A percentile compares a stretch with the other conserved stretches of the same genome.
Evolutionary conservation across 495 filamentous ascomycete species (phyloP).

Genomic region (Cercophora scortea): DNA sequence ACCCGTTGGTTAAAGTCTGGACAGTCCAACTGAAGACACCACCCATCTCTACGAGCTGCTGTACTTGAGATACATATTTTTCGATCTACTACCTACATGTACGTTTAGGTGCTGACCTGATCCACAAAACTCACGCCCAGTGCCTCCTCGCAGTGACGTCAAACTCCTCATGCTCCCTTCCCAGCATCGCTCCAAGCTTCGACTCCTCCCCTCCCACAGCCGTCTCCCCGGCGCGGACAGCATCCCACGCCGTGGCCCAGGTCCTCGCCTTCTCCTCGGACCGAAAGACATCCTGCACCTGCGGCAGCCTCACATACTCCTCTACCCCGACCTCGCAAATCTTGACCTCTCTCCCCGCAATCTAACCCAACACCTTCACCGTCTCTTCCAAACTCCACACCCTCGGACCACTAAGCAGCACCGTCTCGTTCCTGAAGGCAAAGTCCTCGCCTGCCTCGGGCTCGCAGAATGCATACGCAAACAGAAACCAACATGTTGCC

Average conservation of each 20-base stretch:
- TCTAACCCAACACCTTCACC: slow-evolving; percentile 25
- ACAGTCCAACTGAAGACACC: too few species aligned
- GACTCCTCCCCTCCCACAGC: slow-evolving; percentile 20
- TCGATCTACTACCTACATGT: too few species aligned
- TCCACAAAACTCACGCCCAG: slow-evolving; percentile 30
- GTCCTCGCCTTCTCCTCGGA: slow-evolving; percentile 13
- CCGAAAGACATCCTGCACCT: slow-evolving; percentile 16
- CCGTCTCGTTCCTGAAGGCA: slow-evolving; percentile 23
- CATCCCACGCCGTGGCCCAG: slow-evolving; percentile 37
- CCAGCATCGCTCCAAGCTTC: slow-evolving; percentile 28
- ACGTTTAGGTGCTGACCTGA: too few species aligned
- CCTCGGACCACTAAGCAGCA: slow-evolving; percentile 34
- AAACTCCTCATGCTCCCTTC: slow-evolving; percentile 25
- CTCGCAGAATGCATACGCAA: slow-evolving; percentile 12
- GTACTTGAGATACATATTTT: too few species aligned
- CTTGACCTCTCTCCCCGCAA: slow-evolving; percentile 20
- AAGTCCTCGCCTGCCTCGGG: slow-evolving; percentile 5
- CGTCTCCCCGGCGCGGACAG: slow-evolving; percentile 34
- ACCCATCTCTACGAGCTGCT: too few species aligned
- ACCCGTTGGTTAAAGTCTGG: too few species aligned
- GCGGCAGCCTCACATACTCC: slow-evolving; percentile 30
- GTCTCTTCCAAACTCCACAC: slow-evolving; percentile 34
- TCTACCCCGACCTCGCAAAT: slow-evolving; percentile 32
- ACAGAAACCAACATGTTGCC: slow-evolving; percentile 36
- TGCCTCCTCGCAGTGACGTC: slow-evolving; percentile 28